Evolutionary conservation across 495 filamentous ascomycete species (phyloP).

Genomic region (Sphaerosporella brunnea): DNA sequence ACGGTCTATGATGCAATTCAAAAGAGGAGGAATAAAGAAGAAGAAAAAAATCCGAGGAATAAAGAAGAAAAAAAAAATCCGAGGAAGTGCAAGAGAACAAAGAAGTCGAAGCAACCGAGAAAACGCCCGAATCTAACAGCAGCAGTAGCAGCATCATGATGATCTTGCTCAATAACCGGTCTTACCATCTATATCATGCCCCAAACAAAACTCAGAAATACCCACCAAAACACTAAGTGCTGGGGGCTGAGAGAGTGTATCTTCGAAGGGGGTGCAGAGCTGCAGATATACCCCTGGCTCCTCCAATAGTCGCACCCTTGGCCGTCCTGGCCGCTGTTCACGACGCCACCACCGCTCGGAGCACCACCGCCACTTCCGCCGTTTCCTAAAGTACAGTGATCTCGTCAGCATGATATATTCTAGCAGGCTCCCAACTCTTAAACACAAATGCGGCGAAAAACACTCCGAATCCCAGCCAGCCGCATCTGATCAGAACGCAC

Average conservation of each 20-base stretch:
- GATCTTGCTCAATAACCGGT: background rate
- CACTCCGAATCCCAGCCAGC: constrained; percentile 13
- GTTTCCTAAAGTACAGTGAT: background rate
- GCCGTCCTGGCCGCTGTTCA: constrained; percentile 6
- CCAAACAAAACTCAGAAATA: background rate
- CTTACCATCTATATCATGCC: background rate
- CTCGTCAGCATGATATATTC: background rate
- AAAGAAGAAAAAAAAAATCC: too few relatives aligned
- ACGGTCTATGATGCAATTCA: too few relatives aligned
- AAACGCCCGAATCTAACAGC: constrained; percentile 1
- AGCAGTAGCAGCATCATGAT: background rate
- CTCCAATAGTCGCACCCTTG: constrained; percentile 24
- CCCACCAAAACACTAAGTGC: background rate
- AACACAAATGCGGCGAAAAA: constrained; percentile 8
- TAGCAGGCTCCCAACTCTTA: background rate
- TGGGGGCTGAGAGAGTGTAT: background rate
- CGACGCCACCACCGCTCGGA: too few relatives aligned
- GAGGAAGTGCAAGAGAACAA: too few relatives aligned
- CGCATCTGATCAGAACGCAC: background rate
- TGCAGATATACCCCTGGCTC: constrained; percentile 23
- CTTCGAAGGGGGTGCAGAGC: constrained; percentile 5
- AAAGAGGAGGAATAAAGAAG: too few relatives aligned
- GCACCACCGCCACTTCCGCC: too few relatives aligned
- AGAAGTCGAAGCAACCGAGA: too few relatives aligned
- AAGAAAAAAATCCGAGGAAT: too few relatives aligned